These are phyloP conservation scores for Passalora sequoiae DNA, from an alignment of 2,329 filamentous ascomycete genomes.

Conservation along the genomic window DNA sequence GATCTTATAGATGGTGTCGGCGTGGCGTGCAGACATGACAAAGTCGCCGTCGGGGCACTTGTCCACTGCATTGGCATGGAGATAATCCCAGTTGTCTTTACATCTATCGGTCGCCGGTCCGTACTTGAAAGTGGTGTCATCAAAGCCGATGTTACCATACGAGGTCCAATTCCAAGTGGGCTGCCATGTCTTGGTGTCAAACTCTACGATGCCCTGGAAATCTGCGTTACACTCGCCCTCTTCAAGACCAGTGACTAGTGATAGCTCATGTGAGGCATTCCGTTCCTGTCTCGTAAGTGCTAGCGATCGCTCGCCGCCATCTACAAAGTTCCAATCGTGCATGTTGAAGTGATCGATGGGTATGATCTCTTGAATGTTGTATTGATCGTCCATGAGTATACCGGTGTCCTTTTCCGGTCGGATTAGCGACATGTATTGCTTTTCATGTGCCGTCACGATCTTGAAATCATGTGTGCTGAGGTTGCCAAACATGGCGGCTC, in stretches of 20 bases:
- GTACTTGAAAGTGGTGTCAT: slow-evolving; percentile 15
- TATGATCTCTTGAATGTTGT: slow-evolving; percentile 10
- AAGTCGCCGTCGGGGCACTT: slow-evolving; percentile 36
- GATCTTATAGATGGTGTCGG: slow-evolving; percentile 36
- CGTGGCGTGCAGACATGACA: slow-evolving; percentile 36
- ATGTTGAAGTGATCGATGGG: slow-evolving; percentile 17
- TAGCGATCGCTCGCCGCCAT: slow-evolving; percentile 11
- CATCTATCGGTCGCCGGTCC: slow-evolving; percentile 2
- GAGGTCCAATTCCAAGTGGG: slow-evolving; percentile 34
- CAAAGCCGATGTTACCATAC: slow-evolving; percentile 13
- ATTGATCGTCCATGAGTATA: slow-evolving; percentile 13
- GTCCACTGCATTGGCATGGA: slow-evolving; percentile 46
- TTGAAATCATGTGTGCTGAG: slow-evolving; percentile 15
- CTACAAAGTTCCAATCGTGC: slow-evolving; percentile 18
- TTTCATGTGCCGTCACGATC: background rate
- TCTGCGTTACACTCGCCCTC: slow-evolving; percentile 15
- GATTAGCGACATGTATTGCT: slow-evolving; percentile 11
- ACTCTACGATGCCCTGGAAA: slow-evolving; percentile 33
- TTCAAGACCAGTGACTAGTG: slow-evolving; percentile 6
- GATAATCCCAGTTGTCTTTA: slow-evolving; percentile 32
- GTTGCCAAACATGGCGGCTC: slow-evolving; percentile 11
- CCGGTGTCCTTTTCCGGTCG: slow-evolving; percentile 11
- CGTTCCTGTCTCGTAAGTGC: slow-evolving; percentile 11
- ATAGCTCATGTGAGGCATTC: slow-evolving; percentile 10
- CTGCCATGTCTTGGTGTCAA: slow-evolving; percentile 33